Evolutionary conservation across 768 basidiomycete genomes (phyloP), one percentile per base, ranked within the genome.

Genomic region (Mrakia gelida): DNA sequence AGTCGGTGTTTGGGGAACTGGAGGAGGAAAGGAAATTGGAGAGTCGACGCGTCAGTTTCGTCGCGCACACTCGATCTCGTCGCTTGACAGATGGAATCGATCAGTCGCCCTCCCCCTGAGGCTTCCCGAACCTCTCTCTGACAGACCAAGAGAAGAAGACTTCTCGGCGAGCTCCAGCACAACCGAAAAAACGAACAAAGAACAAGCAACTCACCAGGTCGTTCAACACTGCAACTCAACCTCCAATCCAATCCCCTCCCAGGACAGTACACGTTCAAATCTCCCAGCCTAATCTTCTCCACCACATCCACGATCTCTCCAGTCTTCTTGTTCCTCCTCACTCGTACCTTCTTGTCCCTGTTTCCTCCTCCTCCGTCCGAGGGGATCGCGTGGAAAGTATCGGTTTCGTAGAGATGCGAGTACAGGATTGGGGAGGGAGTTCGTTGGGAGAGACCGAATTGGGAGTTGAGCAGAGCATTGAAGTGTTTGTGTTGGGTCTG

Each of bases 141-240:
- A n/a, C n/a, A 38, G 38, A 38, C 8, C 38, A 38, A 38, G 38
- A 38, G 38, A 38, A 38, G 8, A 8, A 38, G 38, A n/a, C n/a
- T n/a, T n/a, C n/a, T n/a, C n/a, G 52, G 52, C 16, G 4, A 26
- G 7, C 52, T 16, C 52, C 3, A 54, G 52, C 52, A 54, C 52
- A 15, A 54, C 23, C 15, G 16, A 54, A 16, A 15, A 32, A 68
- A 43, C 7, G 32, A 45, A 75, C 3, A 8, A 32, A 49, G 28
- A 52, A 54, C 3, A 38, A 21, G 34, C 21, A 75, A 87, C 89
- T 79, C 81, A 96, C 95, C 88, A 34, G 93, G 92, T 56, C 92
- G 87, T 88, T 99, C 96, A n/a, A 92, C 82, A 83, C 89, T 98
- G 9, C 98, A 93, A 80, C 93, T 95, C 8, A 99, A 87, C 75